These are phyloP conservation scores for Penicillium pulvis DNA, from an alignment of 495 filamentous ascomycete genomes.

Conservation along the genomic window DNA sequence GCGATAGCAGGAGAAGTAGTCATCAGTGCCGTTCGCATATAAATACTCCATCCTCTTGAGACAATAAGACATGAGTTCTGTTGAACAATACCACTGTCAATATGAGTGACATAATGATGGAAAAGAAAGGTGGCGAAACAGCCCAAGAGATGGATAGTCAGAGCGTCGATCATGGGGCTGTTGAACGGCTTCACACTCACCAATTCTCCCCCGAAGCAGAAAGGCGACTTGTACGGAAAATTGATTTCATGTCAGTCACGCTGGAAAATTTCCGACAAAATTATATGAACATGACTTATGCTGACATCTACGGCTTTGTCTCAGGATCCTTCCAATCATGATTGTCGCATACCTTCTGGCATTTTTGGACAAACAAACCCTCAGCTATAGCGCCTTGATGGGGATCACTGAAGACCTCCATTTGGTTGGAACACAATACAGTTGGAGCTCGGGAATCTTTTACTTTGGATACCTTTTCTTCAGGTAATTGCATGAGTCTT, in stretches of 20 bases:
- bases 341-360: constrained; percentile 41
- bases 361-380: constrained; percentile 56
- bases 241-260: background rate
- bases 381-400: constrained; percentile 40
- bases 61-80: background rate
- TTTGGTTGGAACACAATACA: constrained; percentile 54
- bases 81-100: background rate
- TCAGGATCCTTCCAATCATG: constrained; percentile 30
- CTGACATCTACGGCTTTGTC: too few species aligned
- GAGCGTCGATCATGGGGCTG: constrained; percentile 21
- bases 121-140: background rate
- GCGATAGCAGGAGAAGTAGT: background rate
- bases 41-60: background rate
- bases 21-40: background rate
- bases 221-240: constrained; percentile 12
- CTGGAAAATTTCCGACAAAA: background rate
- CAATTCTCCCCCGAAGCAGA: constrained; percentile 22
- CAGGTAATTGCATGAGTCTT: constrained; percentile 21
- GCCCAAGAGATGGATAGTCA: constrained; percentile 6
- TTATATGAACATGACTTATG: too few species aligned
- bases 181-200: constrained; percentile 12
- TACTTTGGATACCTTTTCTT: constrained; percentile 60
- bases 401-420: constrained; percentile 44
- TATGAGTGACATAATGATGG: background rate
- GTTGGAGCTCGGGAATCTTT: constrained; percentile 55